phyloP scores from a whole-genome alignment of 2,329 filamentous ascomycete genomes.

The Raffaelea deltoideospora region DNA sequence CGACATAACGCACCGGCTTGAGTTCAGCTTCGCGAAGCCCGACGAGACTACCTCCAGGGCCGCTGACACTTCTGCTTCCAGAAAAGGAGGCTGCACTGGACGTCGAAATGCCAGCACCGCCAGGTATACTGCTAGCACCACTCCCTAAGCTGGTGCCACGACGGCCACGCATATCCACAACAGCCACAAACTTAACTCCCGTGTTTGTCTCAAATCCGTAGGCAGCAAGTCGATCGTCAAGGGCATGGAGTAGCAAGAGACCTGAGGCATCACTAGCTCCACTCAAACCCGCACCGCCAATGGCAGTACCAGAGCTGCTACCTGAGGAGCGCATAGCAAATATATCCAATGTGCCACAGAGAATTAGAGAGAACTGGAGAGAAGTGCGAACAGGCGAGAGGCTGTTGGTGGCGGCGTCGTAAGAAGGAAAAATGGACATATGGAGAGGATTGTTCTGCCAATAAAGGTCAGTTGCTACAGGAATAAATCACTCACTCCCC shows the following conservation, averaged over 20 bases:
- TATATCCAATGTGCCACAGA: conserved; percentile 83
- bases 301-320: conserved; percentile 19
- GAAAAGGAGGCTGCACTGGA: too few species aligned
- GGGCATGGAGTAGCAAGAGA: conserved; percentile 76
- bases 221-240: conserved; percentile 83
- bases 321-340: conserved; percentile 66
- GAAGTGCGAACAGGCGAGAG: conserved; percentile 47
- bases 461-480: too few species aligned
- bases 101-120: too few species aligned
- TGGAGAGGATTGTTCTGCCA: conserved; percentile 94
- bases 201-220: conserved; percentile 98
- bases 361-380: conserved; percentile 83
- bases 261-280: conserved; percentile 25
- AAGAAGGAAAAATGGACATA: conserved; percentile 73
- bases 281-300: too few species aligned
- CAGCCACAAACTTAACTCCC: conserved; percentile 74
- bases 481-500: too few species aligned
- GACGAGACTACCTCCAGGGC: conserved; percentile 16
- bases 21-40: conserved; percentile 77
- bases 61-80: too few species aligned
- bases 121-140: background rate
- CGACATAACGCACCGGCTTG: conserved; percentile 45
- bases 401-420: conserved; percentile 39
- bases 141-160: conserved; percentile 14
- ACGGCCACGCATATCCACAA: conserved; percentile 79